Conservation (phyloP, 2,329 filamentous ascomycete species). For the Alternaria sp. region DNA sequence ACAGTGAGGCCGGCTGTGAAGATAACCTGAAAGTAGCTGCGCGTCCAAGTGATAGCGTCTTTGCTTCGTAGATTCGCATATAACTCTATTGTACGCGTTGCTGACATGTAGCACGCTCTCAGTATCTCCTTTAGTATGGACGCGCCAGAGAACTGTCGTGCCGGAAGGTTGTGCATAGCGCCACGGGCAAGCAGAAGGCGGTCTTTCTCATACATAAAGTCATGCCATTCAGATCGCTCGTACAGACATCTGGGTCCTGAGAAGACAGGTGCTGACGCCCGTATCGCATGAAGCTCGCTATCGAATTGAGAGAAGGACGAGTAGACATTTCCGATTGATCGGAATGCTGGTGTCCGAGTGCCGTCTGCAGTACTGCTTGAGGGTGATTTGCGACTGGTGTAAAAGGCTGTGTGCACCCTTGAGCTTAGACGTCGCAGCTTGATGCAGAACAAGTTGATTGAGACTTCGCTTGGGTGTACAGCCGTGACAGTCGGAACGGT, state of each 20-base stretch:
- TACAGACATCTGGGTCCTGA: constrained; percentile 52
- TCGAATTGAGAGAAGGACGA: constrained; percentile 31
- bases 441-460: constrained; percentile 53
- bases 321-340: constrained; percentile 3
- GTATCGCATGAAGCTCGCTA: constrained; percentile 51
- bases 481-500: not conserved
- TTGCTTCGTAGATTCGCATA: constrained; percentile 52
- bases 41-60: constrained; percentile 54
- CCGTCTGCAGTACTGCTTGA: not conserved
- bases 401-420: constrained; percentile 47
- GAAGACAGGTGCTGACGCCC: constrained; percentile 45
- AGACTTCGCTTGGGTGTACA: constrained; percentile 40
- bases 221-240: constrained; percentile 57
- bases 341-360: not conserved
- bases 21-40: constrained; percentile 61
- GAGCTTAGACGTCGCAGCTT: constrained; percentile 55
- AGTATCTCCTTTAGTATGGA: constrained; percentile 21
- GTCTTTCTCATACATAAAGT: constrained; percentile 55
- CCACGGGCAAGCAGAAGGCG: constrained; percentile 53
- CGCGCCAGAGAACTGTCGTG: constrained; percentile 3
- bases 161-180: constrained; percentile 52
- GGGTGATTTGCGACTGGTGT: constrained; percentile 1
- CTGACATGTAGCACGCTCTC: constrained; percentile 46
- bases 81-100: constrained; percentile 50
- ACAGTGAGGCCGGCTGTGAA: constrained; percentile 55